A percentile compares a stretch with the other conserved stretches of the same genome.
Evolutionary conservation across 108 stramenopile species (phyloP).

Genomic region (Skeletonema costatum): DNA sequence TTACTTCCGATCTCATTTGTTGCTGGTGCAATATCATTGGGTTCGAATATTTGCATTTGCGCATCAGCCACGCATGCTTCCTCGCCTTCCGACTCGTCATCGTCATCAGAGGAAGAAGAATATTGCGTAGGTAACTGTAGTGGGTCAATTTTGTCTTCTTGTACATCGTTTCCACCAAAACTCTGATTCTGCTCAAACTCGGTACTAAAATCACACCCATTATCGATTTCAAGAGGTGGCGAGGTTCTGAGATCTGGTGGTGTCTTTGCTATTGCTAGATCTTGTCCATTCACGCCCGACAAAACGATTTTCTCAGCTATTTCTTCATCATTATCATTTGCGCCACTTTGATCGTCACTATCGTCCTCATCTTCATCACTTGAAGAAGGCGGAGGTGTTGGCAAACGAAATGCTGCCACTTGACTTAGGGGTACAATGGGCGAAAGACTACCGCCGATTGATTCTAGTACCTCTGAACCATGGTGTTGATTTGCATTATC

Average conservation of each 20-base stretch:
- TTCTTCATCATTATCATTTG: background rate
- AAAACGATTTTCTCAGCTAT: background rate
- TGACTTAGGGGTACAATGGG: background rate
- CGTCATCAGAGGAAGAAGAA: slow-evolving; percentile 25
- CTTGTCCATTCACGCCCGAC: background rate
- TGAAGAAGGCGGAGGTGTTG: slow-evolving; percentile 51
- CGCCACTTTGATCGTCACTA: slow-evolving; percentile 4
- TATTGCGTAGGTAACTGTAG: slow-evolving; percentile 35
- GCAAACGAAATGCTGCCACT: slow-evolving; percentile 32
- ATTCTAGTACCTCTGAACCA: background rate
- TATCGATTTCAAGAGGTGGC: background rate
- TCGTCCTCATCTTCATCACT: slow-evolving; percentile 27
- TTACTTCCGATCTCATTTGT: background rate
- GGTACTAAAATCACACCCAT: background rate
- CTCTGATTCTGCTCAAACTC: background rate
- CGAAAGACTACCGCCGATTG: background rate
- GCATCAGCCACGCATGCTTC: background rate
- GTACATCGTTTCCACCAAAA: background rate
- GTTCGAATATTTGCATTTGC: background rate
- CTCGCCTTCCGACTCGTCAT: slow-evolving; percentile 2
- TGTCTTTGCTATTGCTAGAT: background rate
- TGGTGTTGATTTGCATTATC: background rate
- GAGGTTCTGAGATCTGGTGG: background rate
- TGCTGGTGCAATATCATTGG: background rate
- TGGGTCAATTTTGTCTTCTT: slow-evolving; percentile 12